Evolutionary conservation across 73 alveolate genomes (phyloP), one percentile per base, ranked within the genome.

Genomic region (Paramecium sexaurelia): DNA sequence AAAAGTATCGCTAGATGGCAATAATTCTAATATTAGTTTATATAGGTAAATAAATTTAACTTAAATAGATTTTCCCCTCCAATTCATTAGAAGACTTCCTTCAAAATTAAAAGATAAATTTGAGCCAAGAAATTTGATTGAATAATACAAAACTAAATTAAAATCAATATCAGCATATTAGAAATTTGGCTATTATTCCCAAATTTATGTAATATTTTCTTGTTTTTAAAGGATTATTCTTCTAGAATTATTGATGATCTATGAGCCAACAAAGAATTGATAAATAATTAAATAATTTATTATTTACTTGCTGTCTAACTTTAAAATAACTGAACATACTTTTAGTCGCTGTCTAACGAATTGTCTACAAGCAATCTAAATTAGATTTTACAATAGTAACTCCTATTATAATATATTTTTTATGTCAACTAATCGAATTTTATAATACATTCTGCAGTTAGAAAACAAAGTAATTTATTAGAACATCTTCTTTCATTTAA

Each of bases 141-240:
- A n/a, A n/a, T n/a, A n/a, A n/a, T n/a, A n/a, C n/a, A n/a, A n/a
- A 3, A 73, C 43, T 8, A 73, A 73, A 0, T 73, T 39, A 11
- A 36, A 73, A 33, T 73, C 87, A 11, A 73, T 73, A 73, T 73
- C 87, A 32, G 67, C 87, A 33, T 33, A 35, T n/a, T 11, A 73
- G 5, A 33, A 5, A 73, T 73, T 36, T 5, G 32, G n/a, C 19
- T 27, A 11, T 3, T 2, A 51, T 1, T 51, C 67, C 6, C 6
- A 4, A 35, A 4, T 35, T 35, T 35, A n/a, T n/a, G n/a, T 6
- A 6, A 35, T 35, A 35, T 35, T 35, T 35, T 35, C 2, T 10
- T 5, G 41, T 73, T 17, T 35, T 73, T 39, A 11, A 17, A 33
- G 20, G 1, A 73, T 6, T 33, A 73, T 27, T 39, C 87, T 17